Conservation (phyloP, 768 basidiomycete genomes). For the Collybia nuda region DNA sequence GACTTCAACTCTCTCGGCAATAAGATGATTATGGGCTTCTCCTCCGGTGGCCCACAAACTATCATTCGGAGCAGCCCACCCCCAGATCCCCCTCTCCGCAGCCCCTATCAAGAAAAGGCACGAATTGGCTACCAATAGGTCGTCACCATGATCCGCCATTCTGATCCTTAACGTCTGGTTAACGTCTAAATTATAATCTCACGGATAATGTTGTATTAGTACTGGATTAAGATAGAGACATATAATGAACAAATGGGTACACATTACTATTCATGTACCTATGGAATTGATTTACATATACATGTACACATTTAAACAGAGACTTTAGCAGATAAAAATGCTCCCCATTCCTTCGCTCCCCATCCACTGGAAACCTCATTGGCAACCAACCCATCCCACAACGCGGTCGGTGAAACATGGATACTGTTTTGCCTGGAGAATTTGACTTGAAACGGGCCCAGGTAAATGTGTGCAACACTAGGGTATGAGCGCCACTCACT, state of each 20-base stretch:
- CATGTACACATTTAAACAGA: constrained; percentile 26
- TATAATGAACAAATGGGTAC: not conserved
- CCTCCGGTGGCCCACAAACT: constrained; percentile 37
- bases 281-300: not conserved
- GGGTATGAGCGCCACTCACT: constrained; percentile 43
- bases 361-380: constrained; percentile 79
- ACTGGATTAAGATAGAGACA: not conserved
- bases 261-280: not conserved
- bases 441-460: constrained; percentile 59
- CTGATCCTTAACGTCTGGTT: too few species aligned
- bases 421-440: constrained; percentile 88
- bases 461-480: not conserved
- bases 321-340: constrained; percentile 67
- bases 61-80: constrained; percentile 19
- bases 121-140: constrained; percentile 11
- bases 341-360: constrained; percentile 78
- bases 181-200: too few species aligned
- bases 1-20: constrained; percentile 50
- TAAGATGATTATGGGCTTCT: constrained; percentile 51
- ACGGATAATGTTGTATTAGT: not conserved
- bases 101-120: constrained; percentile 8
- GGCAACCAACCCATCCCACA: constrained; percentile 76
- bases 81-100: not conserved
- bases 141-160: not conserved
- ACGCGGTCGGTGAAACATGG: constrained; percentile 84